Conservation (phyloP, 441 rosid species). For the Pelargonium australe region DNA sequence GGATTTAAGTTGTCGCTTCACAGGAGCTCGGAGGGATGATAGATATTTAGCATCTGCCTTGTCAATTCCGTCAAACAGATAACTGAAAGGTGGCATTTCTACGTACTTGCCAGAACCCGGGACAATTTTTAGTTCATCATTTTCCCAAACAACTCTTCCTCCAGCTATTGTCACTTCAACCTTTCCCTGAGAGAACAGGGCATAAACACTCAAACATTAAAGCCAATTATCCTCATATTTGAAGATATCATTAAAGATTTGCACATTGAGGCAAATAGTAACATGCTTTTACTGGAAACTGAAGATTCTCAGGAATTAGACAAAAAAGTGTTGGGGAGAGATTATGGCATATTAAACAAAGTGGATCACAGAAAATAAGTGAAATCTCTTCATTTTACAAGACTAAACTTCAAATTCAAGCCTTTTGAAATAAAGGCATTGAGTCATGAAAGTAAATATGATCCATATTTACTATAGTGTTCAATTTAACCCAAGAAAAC, state of each 20-base stretch:
- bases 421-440: no score
- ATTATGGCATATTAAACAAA: no score
- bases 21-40: constrained; percentile 70
- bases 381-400: no score
- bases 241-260: neutral
- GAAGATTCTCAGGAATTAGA: neutral
- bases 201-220: constrained; percentile 6
- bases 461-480: no score
- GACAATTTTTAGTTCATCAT: constrained; percentile 52
- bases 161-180: constrained; percentile 86
- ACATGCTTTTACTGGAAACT: neutral
- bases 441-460: no score
- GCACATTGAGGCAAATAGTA: neutral
- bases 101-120: constrained; percentile 67
- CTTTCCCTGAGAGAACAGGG: constrained; percentile 52
- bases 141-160: constrained; percentile 76
- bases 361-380: no score
- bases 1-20: constrained; percentile 41
- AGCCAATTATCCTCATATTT: neutral
- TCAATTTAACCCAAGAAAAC: no score
- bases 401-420: no score
- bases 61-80: constrained; percentile 72
- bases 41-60: constrained; percentile 63
- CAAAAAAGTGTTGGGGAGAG: no score
- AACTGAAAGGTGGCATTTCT: constrained; percentile 62